Evolutionary conservation across 2,329 filamentous ascomycete genomes (phyloP).

Genomic region (Neofusicoccum ribis): DNA sequence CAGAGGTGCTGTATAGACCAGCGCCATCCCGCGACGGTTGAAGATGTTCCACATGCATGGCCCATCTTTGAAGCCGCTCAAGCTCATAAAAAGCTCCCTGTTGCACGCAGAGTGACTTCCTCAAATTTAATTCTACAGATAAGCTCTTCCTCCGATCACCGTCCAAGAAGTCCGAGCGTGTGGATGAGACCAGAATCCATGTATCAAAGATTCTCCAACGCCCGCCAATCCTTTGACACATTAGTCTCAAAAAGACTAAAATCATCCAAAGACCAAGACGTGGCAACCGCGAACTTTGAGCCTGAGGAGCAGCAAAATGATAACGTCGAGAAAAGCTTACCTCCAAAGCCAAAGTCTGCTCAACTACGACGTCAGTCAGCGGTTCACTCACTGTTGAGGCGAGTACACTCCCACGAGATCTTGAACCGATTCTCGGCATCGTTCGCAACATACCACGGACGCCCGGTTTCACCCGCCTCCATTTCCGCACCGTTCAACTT

Average conservation of each 20-base stretch:
- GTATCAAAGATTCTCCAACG: background rate
- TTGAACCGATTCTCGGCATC: conserved; percentile 8
- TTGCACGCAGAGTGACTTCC: background rate
- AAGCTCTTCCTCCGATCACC: background rate
- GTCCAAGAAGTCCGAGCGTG: background rate
- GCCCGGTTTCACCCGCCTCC: background rate
- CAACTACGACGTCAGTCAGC: conserved; percentile 5
- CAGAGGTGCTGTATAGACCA: background rate
- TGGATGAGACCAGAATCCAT: background rate
- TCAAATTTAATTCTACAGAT: background rate
- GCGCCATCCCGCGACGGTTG: background rate
- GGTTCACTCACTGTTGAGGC: conserved; percentile 3
- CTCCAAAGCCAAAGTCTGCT: background rate
- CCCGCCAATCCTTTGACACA: background rate
- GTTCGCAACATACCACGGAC: background rate
- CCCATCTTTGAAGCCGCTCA: background rate
- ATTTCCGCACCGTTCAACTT: conserved; percentile 5
- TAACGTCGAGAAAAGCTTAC: background rate
- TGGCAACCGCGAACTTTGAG: background rate
- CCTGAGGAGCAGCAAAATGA: background rate
- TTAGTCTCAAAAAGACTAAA: background rate
- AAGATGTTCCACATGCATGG: background rate
- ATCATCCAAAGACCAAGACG: background rate
- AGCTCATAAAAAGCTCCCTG: background rate
- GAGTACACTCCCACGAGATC: conserved; percentile 4